These are phyloP conservation scores for Serpula lacrymans DNA, from an alignment of 768 basidiomycete genomes.

Conservation along the genomic window DNA sequence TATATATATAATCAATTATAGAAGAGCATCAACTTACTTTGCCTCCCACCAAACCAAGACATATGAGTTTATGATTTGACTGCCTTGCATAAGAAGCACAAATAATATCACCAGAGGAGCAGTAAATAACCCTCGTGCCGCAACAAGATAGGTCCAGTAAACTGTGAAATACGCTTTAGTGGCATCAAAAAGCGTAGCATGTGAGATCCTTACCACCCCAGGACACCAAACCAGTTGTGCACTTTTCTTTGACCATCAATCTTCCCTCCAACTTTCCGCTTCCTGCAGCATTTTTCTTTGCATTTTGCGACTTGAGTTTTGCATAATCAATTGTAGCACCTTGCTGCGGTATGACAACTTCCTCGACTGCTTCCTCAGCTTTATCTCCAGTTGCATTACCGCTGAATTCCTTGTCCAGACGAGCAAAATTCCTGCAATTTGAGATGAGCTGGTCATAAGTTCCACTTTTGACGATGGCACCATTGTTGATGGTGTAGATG, in stretches of 20 bases:
- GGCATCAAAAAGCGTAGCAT: not conserved
- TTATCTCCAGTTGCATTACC: slow-evolving; percentile 37
- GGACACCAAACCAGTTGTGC: slow-evolving; percentile 63
- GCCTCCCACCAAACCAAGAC: slow-evolving; percentile 73
- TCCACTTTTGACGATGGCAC: slow-evolving; percentile 44
- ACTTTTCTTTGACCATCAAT: slow-evolving; percentile 61
- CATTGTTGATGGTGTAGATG: slow-evolving; percentile 44
- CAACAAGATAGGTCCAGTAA: slow-evolving; percentile 55
- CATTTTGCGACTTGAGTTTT: slow-evolving; percentile 35
- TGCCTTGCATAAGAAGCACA: slow-evolving; percentile 57
- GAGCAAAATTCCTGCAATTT: slow-evolving; percentile 50
- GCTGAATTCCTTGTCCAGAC: slow-evolving; percentile 60
- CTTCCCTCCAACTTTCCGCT: slow-evolving; percentile 65
- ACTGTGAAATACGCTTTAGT: slow-evolving; percentile 34
- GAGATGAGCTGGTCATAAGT: slow-evolving; percentile 51
- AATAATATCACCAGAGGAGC: slow-evolving; percentile 48
- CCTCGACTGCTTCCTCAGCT: slow-evolving; percentile 23
- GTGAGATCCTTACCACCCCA: slow-evolving; percentile 34
- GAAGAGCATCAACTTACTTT: slow-evolving; percentile 35
- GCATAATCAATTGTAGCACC: slow-evolving; percentile 27
- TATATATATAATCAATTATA: not conserved
- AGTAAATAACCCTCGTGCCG: slow-evolving; percentile 50
- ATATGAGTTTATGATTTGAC: slow-evolving; percentile 60
- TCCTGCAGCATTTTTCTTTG: slow-evolving; percentile 38
- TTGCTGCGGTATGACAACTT: slow-evolving; percentile 8